A percentile compares a stretch with the other conserved stretches of the same genome.
These are phyloP conservation scores for Fusarium sp. DNA, from an alignment of 2,329 filamentous ascomycete genomes.

Conservation along the genomic window DNA sequence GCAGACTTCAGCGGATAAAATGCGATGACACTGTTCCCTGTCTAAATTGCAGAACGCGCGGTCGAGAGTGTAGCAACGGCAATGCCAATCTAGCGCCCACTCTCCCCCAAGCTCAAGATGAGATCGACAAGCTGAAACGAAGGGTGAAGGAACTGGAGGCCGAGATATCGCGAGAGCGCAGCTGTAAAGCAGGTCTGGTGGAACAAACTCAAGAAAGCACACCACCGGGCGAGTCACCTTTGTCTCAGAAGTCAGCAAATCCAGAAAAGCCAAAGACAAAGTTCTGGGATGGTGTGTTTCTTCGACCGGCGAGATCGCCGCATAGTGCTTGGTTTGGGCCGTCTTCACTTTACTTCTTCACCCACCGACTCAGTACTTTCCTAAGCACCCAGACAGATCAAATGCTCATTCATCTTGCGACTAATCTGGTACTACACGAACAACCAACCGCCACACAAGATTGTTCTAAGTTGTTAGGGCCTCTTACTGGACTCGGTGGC, in stretches of 20 bases:
- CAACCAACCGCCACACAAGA: background rate
- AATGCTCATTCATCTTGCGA: constrained; percentile 30
- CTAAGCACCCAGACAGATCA: constrained; percentile 24
- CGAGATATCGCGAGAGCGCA: background rate
- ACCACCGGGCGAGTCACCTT: constrained; percentile 1
- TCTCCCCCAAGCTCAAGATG: constrained; percentile 22
- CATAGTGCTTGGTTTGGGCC: constrained; percentile 28
- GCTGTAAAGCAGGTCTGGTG: fast-evolving
- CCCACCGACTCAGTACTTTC: constrained; percentile 13
- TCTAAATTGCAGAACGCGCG: constrained; percentile 24
- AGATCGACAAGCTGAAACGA: constrained; percentile 3
- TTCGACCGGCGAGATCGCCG: constrained; percentile 7
- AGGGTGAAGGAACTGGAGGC: constrained; percentile 8
- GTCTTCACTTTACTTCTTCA: constrained; percentile 27
- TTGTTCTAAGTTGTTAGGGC: constrained; percentile 10
- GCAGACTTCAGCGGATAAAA: constrained; percentile 30
- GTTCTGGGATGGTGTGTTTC: constrained; percentile 19
- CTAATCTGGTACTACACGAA: background rate
- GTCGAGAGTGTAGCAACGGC: constrained; percentile 11
- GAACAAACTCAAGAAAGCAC: constrained; percentile 2
- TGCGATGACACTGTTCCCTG: constrained; percentile 25
- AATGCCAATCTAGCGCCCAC: background rate
- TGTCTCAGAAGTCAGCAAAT: background rate
- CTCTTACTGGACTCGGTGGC: background rate
- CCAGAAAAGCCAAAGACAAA: background rate